These are phyloP conservation scores for Batkoa obscura DNA, from an alignment of 371 early-diverging fungal species.

Conservation along the genomic window DNA sequence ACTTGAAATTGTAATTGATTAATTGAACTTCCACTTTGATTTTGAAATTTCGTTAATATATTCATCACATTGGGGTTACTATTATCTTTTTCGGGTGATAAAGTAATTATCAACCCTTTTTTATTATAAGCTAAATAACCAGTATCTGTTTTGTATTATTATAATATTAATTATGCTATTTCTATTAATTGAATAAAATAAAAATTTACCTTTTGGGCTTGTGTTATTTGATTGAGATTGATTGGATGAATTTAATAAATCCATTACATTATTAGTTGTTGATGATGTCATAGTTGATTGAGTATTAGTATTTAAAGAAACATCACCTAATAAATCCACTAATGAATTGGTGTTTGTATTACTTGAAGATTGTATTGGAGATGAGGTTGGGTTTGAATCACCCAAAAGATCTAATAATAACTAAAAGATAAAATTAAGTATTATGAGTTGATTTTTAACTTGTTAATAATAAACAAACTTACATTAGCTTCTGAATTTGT, in stretches of 20 bases:
- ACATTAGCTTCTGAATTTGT: background rate
- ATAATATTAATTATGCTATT: too few species aligned
- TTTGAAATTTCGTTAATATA: constrained; percentile 47
- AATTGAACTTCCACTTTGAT: constrained; percentile 29
- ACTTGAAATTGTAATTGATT: constrained; percentile 63
- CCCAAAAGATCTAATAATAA: constrained; percentile 5
- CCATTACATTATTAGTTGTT: background rate
- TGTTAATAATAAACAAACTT: background rate
- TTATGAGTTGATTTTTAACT: background rate
- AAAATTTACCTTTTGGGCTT: too few species aligned
- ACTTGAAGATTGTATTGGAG: background rate
- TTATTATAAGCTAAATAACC: constrained; percentile 47
- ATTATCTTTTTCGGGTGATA: constrained; percentile 41
- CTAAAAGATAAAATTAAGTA: background rate
- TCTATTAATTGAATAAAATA: too few species aligned
- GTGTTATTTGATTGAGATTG: too few species aligned
- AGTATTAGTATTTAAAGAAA: background rate
- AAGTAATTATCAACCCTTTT: constrained; percentile 47
- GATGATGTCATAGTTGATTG: too few species aligned
- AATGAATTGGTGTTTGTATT: background rate
- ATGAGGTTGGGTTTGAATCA: background rate
- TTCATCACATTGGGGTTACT: constrained; percentile 32
- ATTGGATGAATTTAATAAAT: background rate
- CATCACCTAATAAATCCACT: background rate
- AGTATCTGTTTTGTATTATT: too few species aligned